phyloP scores from a whole-genome alignment of 306 rosid genomes.

The Lablab purpureus region DNA sequence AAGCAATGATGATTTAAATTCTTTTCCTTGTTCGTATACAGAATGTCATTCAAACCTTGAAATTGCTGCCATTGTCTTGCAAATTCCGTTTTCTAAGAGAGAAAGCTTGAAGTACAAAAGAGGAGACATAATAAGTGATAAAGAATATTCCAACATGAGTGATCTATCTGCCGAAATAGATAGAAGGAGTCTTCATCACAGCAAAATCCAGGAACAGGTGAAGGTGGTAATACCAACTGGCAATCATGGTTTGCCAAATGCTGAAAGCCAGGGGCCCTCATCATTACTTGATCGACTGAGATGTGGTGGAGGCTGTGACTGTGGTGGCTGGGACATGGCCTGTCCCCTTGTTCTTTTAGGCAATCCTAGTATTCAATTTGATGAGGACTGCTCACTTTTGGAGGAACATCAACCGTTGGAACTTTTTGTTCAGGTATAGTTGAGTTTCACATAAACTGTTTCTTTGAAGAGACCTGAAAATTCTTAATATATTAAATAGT shows the following conservation, averaged over 20 bases:
- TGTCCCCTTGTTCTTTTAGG: conserved; percentile 86
- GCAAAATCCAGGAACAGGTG: conserved; percentile 62
- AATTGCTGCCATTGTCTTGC: conserved; percentile 79
- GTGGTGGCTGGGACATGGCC: conserved; percentile 99
- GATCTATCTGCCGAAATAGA: conserved; percentile 57
- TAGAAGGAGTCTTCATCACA: conserved; percentile 47
- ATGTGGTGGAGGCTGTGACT: conserved; percentile 92
- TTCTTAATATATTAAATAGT: not conserved
- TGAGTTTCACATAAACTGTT: conserved; percentile 39
- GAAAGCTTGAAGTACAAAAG: conserved; percentile 80
- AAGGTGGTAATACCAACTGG: conserved; percentile 85
- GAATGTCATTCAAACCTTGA: conserved; percentile 70
- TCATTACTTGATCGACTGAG: conserved; percentile 85
- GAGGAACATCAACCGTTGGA: conserved; percentile 67
- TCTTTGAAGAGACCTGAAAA: conserved; percentile 23
- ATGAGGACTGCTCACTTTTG: conserved; percentile 57
- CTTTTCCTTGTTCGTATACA: conserved; percentile 54
- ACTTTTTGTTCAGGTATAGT: conserved; percentile 82
- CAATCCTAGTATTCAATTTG: conserved; percentile 62
- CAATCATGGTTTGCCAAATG: conserved; percentile 76
- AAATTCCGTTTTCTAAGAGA: conserved; percentile 76
- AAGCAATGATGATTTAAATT: conserved; percentile 49
- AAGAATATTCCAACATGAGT: conserved; percentile 48
- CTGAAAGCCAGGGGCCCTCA: conserved; percentile 73
- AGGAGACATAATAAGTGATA: conserved; percentile 53